A percentile compares a stretch with the other conserved stretches of the same genome.
Conservation (phyloP, 192 early-diverging fungal genomes). For the Lobosporangium transversale region DNA sequence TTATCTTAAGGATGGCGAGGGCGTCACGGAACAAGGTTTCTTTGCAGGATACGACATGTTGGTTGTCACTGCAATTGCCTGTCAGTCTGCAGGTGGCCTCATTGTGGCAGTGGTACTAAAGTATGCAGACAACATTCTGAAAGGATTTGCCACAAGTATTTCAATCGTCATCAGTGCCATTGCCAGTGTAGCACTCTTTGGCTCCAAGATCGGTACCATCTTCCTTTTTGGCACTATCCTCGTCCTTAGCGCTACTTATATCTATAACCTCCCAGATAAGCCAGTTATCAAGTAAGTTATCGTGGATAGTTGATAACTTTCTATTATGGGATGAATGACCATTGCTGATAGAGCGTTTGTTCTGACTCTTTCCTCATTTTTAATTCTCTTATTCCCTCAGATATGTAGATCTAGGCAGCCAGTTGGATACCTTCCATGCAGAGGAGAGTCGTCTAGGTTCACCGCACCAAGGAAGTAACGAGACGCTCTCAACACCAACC, state of each 20-base stretch:
- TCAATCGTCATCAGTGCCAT: constrained; percentile 93
- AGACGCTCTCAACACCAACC: constrained; percentile 25
- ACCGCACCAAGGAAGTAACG: constrained; percentile 45
- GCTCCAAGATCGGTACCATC: constrained; percentile 67
- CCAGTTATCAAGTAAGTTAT: constrained; percentile 46
- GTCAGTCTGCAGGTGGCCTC: constrained; percentile 92
- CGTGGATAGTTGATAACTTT: not conserved
- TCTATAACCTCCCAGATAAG: constrained; percentile 69
- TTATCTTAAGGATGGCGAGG: constrained; percentile 77
- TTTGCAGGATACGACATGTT: constrained; percentile 89
- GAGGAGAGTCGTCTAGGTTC: constrained; percentile 49
- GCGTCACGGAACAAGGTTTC: constrained; percentile 82
- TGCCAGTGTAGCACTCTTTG: constrained; percentile 86
- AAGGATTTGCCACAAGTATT: constrained; percentile 98
- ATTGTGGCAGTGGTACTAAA: constrained; percentile 97
- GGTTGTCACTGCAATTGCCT: constrained; percentile 84
- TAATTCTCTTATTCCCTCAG: constrained; percentile 1
- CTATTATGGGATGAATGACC: not conserved
- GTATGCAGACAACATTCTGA: constrained; percentile 98
- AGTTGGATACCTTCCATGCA: constrained; percentile 49
- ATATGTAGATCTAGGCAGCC: constrained; percentile 50
- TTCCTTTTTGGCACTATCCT: constrained; percentile 80
- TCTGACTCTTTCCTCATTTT: constrained; percentile 4
- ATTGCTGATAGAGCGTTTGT: not conserved
- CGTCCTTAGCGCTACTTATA: constrained; percentile 81